Evolutionary conservation across 148 eudicot genomes (phyloP).

Genomic region (Polygonum aviculare): DNA sequence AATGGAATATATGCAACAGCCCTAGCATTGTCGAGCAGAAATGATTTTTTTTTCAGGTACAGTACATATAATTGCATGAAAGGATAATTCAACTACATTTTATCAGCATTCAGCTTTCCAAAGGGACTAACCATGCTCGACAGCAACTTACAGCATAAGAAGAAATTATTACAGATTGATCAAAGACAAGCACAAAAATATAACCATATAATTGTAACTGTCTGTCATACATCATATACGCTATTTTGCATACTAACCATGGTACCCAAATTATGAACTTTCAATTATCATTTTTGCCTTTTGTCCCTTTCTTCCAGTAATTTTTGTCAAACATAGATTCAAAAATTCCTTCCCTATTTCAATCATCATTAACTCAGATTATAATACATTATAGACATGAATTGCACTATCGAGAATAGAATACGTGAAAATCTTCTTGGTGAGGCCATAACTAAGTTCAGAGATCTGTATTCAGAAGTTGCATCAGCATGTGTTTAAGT

Average conservation of each 20-base stretch:
- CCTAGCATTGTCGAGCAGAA: constrained; percentile 32
- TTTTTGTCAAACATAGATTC: background rate
- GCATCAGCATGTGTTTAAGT: background rate
- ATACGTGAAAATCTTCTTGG: background rate
- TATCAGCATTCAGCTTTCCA: background rate
- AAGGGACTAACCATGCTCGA: background rate
- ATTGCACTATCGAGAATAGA: background rate
- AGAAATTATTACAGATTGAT: background rate
- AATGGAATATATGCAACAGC: constrained; percentile 91
- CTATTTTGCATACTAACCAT: background rate
- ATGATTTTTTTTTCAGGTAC: constrained; percentile 2
- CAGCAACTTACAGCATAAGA: background rate
- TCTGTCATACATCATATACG: background rate
- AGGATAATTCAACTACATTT: background rate
- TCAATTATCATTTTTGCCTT: background rate
- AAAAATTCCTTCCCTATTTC: background rate
- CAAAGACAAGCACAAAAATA: background rate
- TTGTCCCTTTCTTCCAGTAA: background rate
- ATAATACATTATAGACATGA: background rate
- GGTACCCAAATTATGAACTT: background rate
- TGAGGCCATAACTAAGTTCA: background rate
- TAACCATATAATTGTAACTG: background rate
- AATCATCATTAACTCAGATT: background rate
- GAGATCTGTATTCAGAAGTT: background rate
- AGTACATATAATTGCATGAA: background rate